These are phyloP conservation scores for Prinsepia uniflora DNA, from an alignment of 306 rosid genomes.

Conservation along the genomic window DNA sequence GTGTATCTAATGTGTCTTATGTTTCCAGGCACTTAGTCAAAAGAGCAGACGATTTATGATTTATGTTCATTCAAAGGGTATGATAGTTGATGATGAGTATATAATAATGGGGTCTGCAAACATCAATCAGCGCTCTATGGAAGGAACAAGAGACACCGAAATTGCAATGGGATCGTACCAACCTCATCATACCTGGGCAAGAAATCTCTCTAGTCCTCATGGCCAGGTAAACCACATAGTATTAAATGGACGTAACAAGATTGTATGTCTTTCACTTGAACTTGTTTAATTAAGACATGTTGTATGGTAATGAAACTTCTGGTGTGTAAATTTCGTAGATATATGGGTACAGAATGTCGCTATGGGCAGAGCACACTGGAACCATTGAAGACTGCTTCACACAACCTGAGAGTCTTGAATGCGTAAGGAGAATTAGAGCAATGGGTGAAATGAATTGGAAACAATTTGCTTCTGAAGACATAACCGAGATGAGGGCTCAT, in stretches of 20 bases:
- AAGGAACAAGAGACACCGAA: slow-evolving; percentile 99
- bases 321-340: slow-evolving; percentile 38
- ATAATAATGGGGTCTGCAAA: slow-evolving; percentile 93
- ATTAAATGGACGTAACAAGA: no score
- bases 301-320: background rate
- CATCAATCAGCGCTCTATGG: slow-evolving; percentile 98
- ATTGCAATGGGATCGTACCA: slow-evolving; percentile 98
- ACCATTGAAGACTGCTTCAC: slow-evolving; percentile 62
- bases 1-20: slow-evolving; percentile 14
- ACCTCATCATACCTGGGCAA: slow-evolving; percentile 81
- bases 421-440: slow-evolving; percentile 64
- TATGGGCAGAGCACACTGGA: slow-evolving; percentile 92
- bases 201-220: slow-evolving; percentile 47
- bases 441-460: slow-evolving; percentile 81
- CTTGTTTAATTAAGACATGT: background rate
- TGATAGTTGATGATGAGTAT: slow-evolving; percentile 93
- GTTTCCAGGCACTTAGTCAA: slow-evolving; percentile 63
- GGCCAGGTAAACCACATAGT: slow-evolving; percentile 61
- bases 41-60: slow-evolving; percentile 87
- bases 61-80: slow-evolving; percentile 97
- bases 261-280: no score
- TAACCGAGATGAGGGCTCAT: slow-evolving; percentile 82
- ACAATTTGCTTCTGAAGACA: slow-evolving; percentile 60
- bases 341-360: slow-evolving; percentile 90
- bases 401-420: slow-evolving; percentile 78